Evolutionary conservation across 352 stramenopile species (phyloP).

Genomic region (Globisporangium uncinulatum): DNA sequence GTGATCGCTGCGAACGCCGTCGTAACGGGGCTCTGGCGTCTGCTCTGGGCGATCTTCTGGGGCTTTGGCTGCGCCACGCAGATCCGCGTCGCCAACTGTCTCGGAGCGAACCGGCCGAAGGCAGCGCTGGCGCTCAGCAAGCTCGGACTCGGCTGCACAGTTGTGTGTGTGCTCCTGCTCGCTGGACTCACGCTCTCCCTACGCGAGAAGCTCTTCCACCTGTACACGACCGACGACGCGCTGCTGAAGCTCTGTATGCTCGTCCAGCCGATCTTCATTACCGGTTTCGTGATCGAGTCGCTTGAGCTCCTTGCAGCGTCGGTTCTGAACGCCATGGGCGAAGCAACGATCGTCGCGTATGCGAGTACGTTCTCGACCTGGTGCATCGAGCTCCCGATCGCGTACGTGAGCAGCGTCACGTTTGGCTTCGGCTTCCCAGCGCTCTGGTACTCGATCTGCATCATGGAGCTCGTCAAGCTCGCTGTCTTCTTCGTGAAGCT

Average conservation of each 20-base stretch:
- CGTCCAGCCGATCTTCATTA: conserved; percentile 48
- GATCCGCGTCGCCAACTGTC: conserved; percentile 69
- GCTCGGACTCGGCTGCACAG: conserved; percentile 57
- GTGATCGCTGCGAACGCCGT: conserved; percentile 67
- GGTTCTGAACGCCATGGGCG: conserved; percentile 45
- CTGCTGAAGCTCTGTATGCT: conserved; percentile 38
- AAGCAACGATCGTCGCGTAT: conserved; percentile 42
- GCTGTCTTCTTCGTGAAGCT: conserved; percentile 28
- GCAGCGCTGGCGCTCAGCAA: conserved; percentile 52
- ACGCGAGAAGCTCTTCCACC: conserved; percentile 27
- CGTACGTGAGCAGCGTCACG: conserved; percentile 35
- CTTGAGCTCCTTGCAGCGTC: conserved; percentile 42
- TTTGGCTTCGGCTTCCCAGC: conserved; percentile 37
- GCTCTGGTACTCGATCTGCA: conserved; percentile 41
- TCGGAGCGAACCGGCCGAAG: conserved; percentile 62
- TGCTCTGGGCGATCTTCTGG: conserved; percentile 78
- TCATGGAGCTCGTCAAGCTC: conserved; percentile 44
- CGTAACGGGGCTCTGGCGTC: conserved; percentile 53
- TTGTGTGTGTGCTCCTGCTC: conserved; percentile 38
- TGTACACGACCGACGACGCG: conserved; percentile 49
- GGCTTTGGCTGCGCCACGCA: conserved; percentile 76
- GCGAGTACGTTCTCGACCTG: conserved; percentile 38
- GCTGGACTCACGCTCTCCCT: conserved; percentile 27
- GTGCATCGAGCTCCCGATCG: conserved; percentile 43
- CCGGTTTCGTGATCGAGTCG: conserved; percentile 39